These are phyloP conservation scores for Amyloporia xantha DNA, from an alignment of 768 basidiomycete species.

Conservation along the genomic window DNA sequence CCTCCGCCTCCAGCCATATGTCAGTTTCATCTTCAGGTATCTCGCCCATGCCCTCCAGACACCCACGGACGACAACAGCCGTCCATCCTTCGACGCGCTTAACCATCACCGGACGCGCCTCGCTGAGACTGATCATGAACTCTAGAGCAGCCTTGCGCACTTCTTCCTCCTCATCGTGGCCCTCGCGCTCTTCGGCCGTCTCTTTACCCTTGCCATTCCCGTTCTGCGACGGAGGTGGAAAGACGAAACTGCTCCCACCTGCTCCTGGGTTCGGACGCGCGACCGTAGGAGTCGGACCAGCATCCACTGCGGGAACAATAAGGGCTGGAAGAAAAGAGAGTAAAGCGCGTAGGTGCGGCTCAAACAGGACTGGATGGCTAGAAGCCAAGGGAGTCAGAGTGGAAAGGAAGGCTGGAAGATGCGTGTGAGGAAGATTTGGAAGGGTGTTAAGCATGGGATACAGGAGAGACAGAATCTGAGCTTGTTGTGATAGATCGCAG, in stretches of 20 bases:
- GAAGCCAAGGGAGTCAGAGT: constrained; percentile 66
- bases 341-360: constrained; percentile 60
- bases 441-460: constrained; percentile 73
- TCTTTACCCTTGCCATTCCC: constrained; percentile 23
- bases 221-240: constrained; percentile 26
- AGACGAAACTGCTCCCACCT: constrained; percentile 31
- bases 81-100: constrained; percentile 66
- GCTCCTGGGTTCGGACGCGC: constrained; percentile 36
- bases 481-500: constrained; percentile 53
- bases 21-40: constrained; percentile 56
- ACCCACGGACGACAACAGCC: constrained; percentile 61
- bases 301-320: constrained; percentile 56
- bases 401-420: constrained; percentile 60
- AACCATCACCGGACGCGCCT: constrained; percentile 67
- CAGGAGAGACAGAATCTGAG: constrained; percentile 54
- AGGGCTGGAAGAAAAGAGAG: constrained; percentile 65
- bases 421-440: constrained; percentile 44
- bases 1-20: constrained; percentile 70
- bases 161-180: constrained; percentile 61
- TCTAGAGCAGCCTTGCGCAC: constrained; percentile 72
- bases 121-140: constrained; percentile 76
- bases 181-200: constrained; percentile 33
- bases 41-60: constrained; percentile 79
- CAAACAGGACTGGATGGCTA: constrained; percentile 65
- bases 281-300: constrained; percentile 47